Percentiles rank a stretch among this genome's conserved stretches.
Evolutionary conservation across 2,329 filamentous ascomycete genomes (phyloP).

Genomic region (Diaporthe vaccinii): DNA sequence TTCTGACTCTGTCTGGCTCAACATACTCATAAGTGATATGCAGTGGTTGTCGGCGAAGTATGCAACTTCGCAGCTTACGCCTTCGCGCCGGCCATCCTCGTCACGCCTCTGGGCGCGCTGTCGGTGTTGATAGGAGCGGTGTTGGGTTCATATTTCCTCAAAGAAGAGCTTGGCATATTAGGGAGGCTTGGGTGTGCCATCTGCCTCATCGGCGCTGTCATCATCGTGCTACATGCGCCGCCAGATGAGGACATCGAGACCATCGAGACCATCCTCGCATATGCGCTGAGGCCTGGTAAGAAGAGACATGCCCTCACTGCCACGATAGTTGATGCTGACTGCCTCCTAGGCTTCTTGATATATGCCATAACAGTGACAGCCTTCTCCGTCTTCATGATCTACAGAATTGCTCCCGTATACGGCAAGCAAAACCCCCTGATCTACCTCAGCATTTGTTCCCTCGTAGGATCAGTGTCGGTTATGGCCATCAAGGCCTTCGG

Average conservation of each 20-base stretch:
- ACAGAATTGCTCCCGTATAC: conserved; percentile 88
- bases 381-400: conserved; percentile 96
- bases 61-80: conserved; percentile 99
- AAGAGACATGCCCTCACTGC: conserved; percentile 18
- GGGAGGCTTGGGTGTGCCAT: conserved; percentile 96
- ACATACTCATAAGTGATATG: conserved; percentile 38
- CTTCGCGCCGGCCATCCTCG: conserved; percentile 97
- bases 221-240: conserved; percentile 97
- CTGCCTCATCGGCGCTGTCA: conserved; percentile 94
- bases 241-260: conserved; percentile 92
- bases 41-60: conserved; percentile 92
- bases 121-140: conserved; percentile 96
- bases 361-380: conserved; percentile 85
- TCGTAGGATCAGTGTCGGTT: conserved; percentile 95
- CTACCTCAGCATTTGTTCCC: conserved; percentile 97
- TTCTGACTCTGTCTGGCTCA: not conserved
- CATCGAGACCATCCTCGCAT: conserved; percentile 91
- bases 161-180: conserved; percentile 89
- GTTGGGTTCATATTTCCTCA: conserved; percentile 92
- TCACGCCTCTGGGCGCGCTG: conserved; percentile 93
- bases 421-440: conserved; percentile 97
- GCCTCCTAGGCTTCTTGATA: conserved; percentile 81
- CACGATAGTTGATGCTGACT: conserved; percentile 42
- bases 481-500: conserved; percentile 99
- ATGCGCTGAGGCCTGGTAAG: conserved; percentile 91